A percentile compares a stretch with the other conserved stretches of the same genome.
Evolutionary conservation across 2,329 filamentous ascomycete species (phyloP).

Genomic region (Diplodia mutila): DNA sequence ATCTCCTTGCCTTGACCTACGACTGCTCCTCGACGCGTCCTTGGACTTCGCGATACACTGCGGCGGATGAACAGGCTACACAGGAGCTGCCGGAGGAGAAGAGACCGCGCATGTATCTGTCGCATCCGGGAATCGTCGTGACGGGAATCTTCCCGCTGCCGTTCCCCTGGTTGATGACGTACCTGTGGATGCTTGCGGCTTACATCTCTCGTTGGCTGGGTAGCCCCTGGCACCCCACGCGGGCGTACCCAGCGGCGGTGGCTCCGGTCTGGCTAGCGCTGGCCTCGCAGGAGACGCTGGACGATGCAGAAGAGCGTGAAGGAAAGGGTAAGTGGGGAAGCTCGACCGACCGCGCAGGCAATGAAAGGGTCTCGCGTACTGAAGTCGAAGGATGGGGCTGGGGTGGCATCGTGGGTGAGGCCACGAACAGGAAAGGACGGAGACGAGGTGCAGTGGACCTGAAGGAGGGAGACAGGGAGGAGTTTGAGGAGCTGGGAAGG

Average conservation of each 20-base stretch:
- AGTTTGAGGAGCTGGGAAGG: constrained; percentile 66
- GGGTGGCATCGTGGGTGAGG: constrained; percentile 60
- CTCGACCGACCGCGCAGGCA: constrained; percentile 62
- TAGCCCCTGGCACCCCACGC: constrained; percentile 83
- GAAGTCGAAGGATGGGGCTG: constrained; percentile 86
- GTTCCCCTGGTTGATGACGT: constrained; percentile 69
- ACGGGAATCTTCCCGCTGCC: constrained; percentile 80
- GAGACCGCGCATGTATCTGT: constrained; percentile 70
- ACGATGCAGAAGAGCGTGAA: constrained; percentile 55
- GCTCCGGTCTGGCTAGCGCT: constrained; percentile 80
- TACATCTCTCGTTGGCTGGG: constrained; percentile 76
- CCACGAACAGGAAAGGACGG: constrained; percentile 53
- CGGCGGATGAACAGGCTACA: constrained; percentile 29
- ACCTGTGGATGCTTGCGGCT: constrained; percentile 64
- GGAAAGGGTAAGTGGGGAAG: constrained; percentile 83
- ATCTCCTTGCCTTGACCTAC: constrained; percentile 76
- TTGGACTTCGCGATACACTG: constrained; percentile 62
- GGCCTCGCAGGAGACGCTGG: constrained; percentile 64
- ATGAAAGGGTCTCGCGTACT: constrained; percentile 69
- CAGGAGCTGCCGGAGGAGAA: constrained; percentile 29
- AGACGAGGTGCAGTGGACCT: constrained; percentile 62
- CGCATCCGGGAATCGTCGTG: constrained; percentile 84
- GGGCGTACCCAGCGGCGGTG: constrained; percentile 75
- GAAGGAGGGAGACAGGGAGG: constrained; percentile 62
- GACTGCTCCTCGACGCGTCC: constrained; percentile 66